These are phyloP conservation scores for Epichloe aotearoae DNA, from an alignment of 2,329 filamentous ascomycete genomes.

Conservation along the genomic window DNA sequence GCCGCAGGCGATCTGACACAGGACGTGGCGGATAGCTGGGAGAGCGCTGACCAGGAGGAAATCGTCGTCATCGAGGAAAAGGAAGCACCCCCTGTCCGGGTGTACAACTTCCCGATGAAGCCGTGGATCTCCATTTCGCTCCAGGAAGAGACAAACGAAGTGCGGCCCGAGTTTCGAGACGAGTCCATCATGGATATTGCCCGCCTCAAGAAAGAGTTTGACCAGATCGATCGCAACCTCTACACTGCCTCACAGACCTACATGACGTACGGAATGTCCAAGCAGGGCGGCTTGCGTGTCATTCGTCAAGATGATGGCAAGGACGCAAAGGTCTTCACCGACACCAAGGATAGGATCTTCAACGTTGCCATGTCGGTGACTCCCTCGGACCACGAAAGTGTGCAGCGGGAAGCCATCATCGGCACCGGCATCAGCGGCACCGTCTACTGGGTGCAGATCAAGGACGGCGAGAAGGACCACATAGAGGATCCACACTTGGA, in stretches of 20 bases:
- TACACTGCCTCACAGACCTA: constrained; percentile 81
- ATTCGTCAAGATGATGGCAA: constrained; percentile 90
- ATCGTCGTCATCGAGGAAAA: constrained; percentile 54
- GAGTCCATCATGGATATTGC: constrained; percentile 86
- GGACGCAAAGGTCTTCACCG: constrained; percentile 83
- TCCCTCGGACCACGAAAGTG: constrained; percentile 38
- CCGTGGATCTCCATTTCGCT: constrained; percentile 88
- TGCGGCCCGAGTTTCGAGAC: constrained; percentile 54
- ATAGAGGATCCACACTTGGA: constrained; percentile 70
- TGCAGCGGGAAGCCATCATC: constrained; percentile 68
- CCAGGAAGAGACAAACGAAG: constrained; percentile 39
- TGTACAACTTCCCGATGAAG: constrained; percentile 93
- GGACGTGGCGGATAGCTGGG: constrained; percentile 76
- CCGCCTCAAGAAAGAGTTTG: constrained; percentile 91
- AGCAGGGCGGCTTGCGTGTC: constrained; percentile 81
- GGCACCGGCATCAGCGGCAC: constrained; percentile 89
- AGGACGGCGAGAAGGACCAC: constrained; percentile 62
- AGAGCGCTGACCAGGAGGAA: constrained; percentile 67
- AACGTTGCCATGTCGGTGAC: constrained; percentile 75
- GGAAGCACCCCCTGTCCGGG: constrained; percentile 54
- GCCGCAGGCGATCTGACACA: constrained; percentile 42
- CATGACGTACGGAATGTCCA: constrained; percentile 89
- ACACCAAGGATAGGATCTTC: constrained; percentile 87
- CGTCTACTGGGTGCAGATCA: constrained; percentile 88
- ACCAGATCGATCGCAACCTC: constrained; percentile 89